Base-by-base conservation (phyloP, 441 rosid species). In the Brassica hybrid region DNA sequence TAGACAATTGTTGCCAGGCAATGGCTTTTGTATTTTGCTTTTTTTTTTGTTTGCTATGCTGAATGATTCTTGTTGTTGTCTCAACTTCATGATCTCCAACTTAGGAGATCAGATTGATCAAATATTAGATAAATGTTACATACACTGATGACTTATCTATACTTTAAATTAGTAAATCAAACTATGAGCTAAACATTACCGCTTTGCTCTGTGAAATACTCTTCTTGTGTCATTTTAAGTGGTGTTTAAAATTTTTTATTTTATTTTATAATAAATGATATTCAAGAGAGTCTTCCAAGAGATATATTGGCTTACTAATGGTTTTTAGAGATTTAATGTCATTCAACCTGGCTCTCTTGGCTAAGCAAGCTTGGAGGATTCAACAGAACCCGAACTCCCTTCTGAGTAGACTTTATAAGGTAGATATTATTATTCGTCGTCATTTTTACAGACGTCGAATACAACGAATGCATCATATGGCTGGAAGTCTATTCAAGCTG, bases 1-100 rank as follows among this genome's bases (percentile, higher is more conserved):
- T 38, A 71, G 68, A 71, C 80, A 54, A 76, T 70, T 30, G 34
- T 30, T 30, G 34, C 34, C 34, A 30, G 34, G 34, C 34, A 30
- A 30, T 30, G 34, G 34, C 34, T 30, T 30, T 30, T 30, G 60
- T 66, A 59, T 41, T 71, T 65, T 63, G 50, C 1, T n/a, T 23
- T 14, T 13, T 10, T 17, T 10, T 30, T 30, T 30, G 34, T 30
- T 30, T 30, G 34, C 34, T 30, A 30, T 30, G 34, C 34, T 30
- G 34, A 30, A 36, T 36, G 68, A 23, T 69, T 48, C 14, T 36
- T 67, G 23, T 25, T 56, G 43, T 67, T 13, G 59, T 66, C 13
- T 50, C 34, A 30, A 30, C 74, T 59, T 57, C n/a, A 19, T 57
- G 13, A 9, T 19, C 23, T 52, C 71, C 67, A 34, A 16, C 67